phyloP scores from a whole-genome alignment of 129 eudicot species.

The Flaveria robusta region DNA sequence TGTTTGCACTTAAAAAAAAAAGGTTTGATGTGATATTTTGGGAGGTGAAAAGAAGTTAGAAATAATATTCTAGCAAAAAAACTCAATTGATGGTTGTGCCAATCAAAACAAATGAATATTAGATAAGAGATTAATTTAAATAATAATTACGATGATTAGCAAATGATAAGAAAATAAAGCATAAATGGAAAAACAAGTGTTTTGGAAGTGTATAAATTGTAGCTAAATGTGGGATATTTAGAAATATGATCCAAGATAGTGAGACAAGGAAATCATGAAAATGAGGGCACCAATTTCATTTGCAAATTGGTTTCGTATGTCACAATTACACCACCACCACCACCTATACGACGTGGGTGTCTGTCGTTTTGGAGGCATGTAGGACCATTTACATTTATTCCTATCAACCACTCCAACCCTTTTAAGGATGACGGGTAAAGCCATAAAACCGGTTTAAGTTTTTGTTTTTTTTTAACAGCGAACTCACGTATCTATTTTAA shows the following conservation, averaged over 20 bases:
- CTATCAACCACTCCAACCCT: not conserved
- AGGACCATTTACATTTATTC: constrained; percentile 19
- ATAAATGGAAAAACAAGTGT: constrained; percentile 15
- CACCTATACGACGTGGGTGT: constrained; percentile 47
- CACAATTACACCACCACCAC: constrained; percentile 34
- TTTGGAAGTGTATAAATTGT: constrained; percentile 23
- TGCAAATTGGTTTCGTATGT: constrained; percentile 44
- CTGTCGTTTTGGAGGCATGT: constrained; percentile 51
- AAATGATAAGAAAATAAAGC: constrained; percentile 14
- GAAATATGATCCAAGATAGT: constrained; percentile 36
- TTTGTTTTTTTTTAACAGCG: too few relatives aligned
- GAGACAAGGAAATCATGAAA: constrained; percentile 62
- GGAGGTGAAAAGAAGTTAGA: not conserved
- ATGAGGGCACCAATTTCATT: constrained; percentile 37
- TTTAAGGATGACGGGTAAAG: not conserved
- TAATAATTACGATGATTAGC: constrained; percentile 21
- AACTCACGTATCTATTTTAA: too few relatives aligned
- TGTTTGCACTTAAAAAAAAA: too few relatives aligned
- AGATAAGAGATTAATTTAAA: not conserved
- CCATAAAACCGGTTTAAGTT: too few relatives aligned
- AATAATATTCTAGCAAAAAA: not conserved
- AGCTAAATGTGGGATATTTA: constrained; percentile 26
- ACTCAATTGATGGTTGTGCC: not conserved
- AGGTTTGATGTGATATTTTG: not conserved
- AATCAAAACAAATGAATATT: not conserved